Evolutionary conservation across 768 basidiomycete genomes (phyloP).

Genomic region (Calocybe cyanea): DNA sequence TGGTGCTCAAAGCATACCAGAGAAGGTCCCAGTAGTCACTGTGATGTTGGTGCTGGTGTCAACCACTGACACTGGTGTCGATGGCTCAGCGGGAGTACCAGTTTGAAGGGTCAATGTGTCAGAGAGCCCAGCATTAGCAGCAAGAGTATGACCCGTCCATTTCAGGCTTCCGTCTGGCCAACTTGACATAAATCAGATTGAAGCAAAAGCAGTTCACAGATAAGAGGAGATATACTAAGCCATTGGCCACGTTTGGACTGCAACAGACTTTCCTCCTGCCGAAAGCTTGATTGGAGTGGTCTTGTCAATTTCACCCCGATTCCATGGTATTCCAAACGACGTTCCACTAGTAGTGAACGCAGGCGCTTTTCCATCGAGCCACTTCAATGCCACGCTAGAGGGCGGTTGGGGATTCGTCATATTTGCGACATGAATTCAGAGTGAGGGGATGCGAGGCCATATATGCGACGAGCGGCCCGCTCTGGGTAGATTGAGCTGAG

Average conservation of each 20-base stretch:
- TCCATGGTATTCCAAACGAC: slow-evolving; percentile 34
- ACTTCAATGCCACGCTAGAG: slow-evolving; percentile 25
- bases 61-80: slow-evolving; percentile 26
- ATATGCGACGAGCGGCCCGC: slow-evolving; percentile 12
- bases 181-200: slow-evolving; percentile 11
- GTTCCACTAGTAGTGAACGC: slow-evolving; percentile 27
- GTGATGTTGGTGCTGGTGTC: slow-evolving; percentile 20
- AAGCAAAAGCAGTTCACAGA: background rate
- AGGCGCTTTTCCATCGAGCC: slow-evolving; percentile 30
- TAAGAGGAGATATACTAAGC: slow-evolving; percentile 26
- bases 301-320: slow-evolving; percentile 32
- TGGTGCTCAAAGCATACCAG: slow-evolving; percentile 17
- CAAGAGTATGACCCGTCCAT: slow-evolving; percentile 36
- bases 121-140: slow-evolving; percentile 22
- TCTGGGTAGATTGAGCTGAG: background rate
- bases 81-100: slow-evolving; percentile 30
- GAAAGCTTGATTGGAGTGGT: slow-evolving; percentile 26
- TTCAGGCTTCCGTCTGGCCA: slow-evolving; percentile 38
- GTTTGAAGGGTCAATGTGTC: slow-evolving; percentile 22
- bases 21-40: slow-evolving; percentile 31
- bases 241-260: slow-evolving; percentile 33
- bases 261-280: slow-evolving; percentile 18
- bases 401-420: slow-evolving; percentile 18
- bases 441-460: background rate
- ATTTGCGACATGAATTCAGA: background rate